Base-by-base conservation (phyloP, 345 rosid genomes). In the Camelina neglecta region DNA sequence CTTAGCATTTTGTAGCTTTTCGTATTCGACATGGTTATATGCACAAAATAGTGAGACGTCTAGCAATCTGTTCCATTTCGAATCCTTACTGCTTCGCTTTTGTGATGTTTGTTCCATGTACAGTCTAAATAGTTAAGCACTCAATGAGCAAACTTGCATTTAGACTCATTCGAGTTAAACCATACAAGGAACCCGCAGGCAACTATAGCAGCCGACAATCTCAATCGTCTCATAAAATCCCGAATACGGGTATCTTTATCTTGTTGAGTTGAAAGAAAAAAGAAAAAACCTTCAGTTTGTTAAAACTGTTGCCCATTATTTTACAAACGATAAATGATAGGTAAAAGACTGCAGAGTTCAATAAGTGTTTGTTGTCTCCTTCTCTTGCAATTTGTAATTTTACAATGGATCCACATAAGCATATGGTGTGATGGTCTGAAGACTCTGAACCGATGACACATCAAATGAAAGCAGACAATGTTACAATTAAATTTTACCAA, bases 391-490 rank as follows among this genome's bases (percentile, higher is more conserved):
- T 18, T 4, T 18, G 45, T 16, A 3, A 31, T 16, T 23, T 2
- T 31, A 23, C 21, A 8, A 35, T 50, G 9, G 60, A 67, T 60
- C 36, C 71, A 67, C 50, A 66, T 51, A 4, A 29, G 31, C 31
- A 29, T 29, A 29, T 29, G 5, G 5, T 29, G 15, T 69, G 69
- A 38, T 13, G 51, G 69, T 61, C 20, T 55, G 55, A 72, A 26
- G 26, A 24, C 26, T 24, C 26, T 24, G 26, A 3, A 53, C 8
- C 42, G 76, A 73, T 53, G 69, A 63, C 57, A 64, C 56, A 44
- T 42, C 6, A 62, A 21, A 18, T 9, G 35, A 65, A 21, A 18
- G 15, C 45, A 64, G 76, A 62, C 55, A 53, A 45, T 54, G 4
- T n/a, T 7, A 29, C 15, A 26, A 12, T 12, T 9, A 21, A 29